Base-by-base conservation (phyloP, 164 flowering plant species). In the Piper longum region DNA sequence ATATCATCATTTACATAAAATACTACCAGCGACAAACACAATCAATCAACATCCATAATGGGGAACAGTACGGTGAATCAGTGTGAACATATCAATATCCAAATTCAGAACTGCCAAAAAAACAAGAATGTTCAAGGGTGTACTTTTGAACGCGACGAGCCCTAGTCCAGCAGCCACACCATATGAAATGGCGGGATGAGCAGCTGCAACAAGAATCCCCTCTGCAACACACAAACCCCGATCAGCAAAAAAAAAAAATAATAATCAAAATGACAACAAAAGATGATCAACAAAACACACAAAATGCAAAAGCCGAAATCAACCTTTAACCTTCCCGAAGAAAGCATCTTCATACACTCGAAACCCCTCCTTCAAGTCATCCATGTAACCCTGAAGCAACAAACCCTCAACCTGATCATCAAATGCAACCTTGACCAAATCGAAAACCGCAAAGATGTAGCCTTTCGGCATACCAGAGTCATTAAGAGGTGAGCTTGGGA, bases 281-380 rank as follows among this genome's bases (percentile, higher is more conserved):
- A 36, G 3, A 36, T 26, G 16, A 12, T 57, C 4, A 36, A 11
- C 41, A 7, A 3, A 57, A 9, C 26, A 36, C 5, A 2, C 14
- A 48, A 48, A 18, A 58, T 8, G 16, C 16, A 41, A 18, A 8
- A 48, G n/a, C 9, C 2, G 13, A 2, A 26, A 54, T 66, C 56
- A 5, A 88, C 98, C 96, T 86, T 86, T 92, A 5, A 88, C 65
- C 71, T 88, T 86, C 44, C 83, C 85, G 66, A 92, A 70, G 39
- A 70, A 55, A 19, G 69, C 17, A 68, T 72, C 79, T 77, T 89
- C 98, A 44, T 86, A 92, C 19, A 62, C 83, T 59, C 4, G 70
- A 67, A 70, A 77, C 41, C 81, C 79, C 9, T 78, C 71, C 76
- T 80, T 87, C 13, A 79, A 44, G 62, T 83, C 81, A 67, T 75